Evolutionary conservation across 768 basidiomycete genomes (phyloP), one percentile per base, ranked within the genome.

Genomic region (Tulasnella sp.): DNA sequence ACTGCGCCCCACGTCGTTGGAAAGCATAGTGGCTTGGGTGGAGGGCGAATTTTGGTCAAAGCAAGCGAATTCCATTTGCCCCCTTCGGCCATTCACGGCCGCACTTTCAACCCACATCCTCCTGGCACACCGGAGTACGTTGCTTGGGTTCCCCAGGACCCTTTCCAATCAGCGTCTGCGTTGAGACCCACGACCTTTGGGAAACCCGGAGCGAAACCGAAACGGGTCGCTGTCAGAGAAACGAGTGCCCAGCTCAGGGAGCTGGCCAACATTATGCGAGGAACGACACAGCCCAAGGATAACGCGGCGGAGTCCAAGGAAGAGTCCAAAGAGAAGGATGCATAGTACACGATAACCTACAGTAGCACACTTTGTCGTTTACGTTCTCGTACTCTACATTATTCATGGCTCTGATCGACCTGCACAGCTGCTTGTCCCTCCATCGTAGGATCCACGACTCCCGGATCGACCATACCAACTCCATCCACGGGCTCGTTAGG

Each of bases 1-100:
- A 40, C 69, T 18, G 39, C 70, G 5, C 77, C 77, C 6, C 71
- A 70, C n/a, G 77, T 77, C 69, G 77, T 77, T 20, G 69, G 77
- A 5, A 46, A 71, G 55, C 75, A 76, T 37, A 39, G 37, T 61
- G 75, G 75, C 32, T 35, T 76, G 55, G 75, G 75, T 37, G 75
- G 75, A 57, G 75, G 48, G 4, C 26, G 57, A 39, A 18, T 76
- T 37, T 18, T 46, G 29, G 42, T 76, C 46, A 57, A 61, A n/a
- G 75, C 75, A 29, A 61, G 48, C 26, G 75, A 76, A 40, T 46
- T 57, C 51, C 39, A 61, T n/a, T 1, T 40, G 16, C 29, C 75
- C n/a, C 5, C 29, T 20, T 37, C 37, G 32, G 48, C 15, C 29
- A 18, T 40, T 9, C 32, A 32, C 29, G 26, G 32, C 13, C 37